phyloP scores from a whole-genome alignment of 2,329 filamentous ascomycete genomes.

The Trichoderma aggressivum region DNA sequence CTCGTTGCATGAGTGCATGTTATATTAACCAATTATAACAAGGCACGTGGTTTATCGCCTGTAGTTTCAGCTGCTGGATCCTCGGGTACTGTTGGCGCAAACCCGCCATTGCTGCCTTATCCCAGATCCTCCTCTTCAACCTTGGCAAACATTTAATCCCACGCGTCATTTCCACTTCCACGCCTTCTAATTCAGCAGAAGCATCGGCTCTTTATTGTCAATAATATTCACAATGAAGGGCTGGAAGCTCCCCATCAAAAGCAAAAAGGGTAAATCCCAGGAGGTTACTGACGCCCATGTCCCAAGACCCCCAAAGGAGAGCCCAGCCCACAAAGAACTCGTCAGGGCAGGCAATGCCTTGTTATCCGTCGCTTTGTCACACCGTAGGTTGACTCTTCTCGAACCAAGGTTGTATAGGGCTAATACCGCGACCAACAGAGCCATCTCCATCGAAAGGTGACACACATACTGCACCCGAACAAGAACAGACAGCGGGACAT shows the following conservation, averaged over 20 bases:
- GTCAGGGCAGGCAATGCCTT: not conserved
- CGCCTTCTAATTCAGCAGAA: not conserved
- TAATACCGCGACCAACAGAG: not conserved
- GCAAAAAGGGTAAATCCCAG: too few relatives aligned
- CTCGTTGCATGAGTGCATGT: not conserved
- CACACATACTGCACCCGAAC: not conserved
- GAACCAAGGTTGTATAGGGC: accelerated
- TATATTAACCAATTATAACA: not conserved
- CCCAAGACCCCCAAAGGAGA: not conserved
- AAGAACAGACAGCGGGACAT: not conserved
- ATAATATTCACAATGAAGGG: not conserved
- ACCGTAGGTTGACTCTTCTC: not conserved
- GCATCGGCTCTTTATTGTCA: not conserved
- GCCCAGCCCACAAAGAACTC: not conserved
- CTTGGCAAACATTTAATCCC: too few relatives aligned
- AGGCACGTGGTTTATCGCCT: not conserved
- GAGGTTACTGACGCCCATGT: not conserved
- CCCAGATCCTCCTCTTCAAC: not conserved
- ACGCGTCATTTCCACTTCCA: not conserved
- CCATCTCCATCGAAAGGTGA: not conserved
- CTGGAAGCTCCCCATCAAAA: not conserved
- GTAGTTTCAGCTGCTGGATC: not conserved
- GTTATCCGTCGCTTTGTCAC: not conserved
- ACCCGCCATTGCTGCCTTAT: not conserved
- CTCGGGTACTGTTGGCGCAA: not conserved